Base-by-base conservation (phyloP, 257 asterid species). In the Gentiana straminea region DNA sequence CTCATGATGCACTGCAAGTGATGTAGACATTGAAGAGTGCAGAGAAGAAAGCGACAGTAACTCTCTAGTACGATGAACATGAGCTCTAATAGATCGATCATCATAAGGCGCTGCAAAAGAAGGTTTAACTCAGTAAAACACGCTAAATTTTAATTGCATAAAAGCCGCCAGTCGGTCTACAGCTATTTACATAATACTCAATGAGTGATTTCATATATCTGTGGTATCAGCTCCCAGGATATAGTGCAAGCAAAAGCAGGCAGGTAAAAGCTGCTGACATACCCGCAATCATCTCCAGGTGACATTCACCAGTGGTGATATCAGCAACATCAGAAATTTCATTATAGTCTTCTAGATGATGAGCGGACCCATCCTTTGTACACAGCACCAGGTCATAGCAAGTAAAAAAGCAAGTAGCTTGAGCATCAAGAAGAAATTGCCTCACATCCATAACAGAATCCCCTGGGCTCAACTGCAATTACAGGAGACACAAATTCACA, bases 401-500 rank as follows among this genome's bases (percentile, higher is more conserved):
- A 47, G 99, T 92, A 71, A 81, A 71, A 70, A 70, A 88, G 72
- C 99, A 88, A 13, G 97, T 81, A 79, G 85, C 94, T 1, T 95
- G 84, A 65, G 97, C 95, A 78, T 92, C 99, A 62, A 88, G 89
- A 74, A 92, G 95, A 88, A 92, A 88, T 77, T 85, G 99, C 60
- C 94, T 79, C 65, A 92, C 94, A 65, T 92, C 99, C 95, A 92
- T 84, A 8, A 88, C 97, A 52, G 99, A 84, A 82, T 92, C 99
- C 64, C 94, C 94, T 44, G 99, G 99, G 66, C 94, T 88, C 79
- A 92, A 76, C 99, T 92, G 91, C 70, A 81, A 73, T 56, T 51
- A 64, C 51, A 67, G 71, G 35, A 44, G 59, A 55, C 48, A 60
- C 51, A 55, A 56, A 58, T 50, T 58, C 33, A 34, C 54, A 58